phyloP scores from a whole-genome alignment of 768 basidiomycete species.

The Suillus luteus region DNA sequence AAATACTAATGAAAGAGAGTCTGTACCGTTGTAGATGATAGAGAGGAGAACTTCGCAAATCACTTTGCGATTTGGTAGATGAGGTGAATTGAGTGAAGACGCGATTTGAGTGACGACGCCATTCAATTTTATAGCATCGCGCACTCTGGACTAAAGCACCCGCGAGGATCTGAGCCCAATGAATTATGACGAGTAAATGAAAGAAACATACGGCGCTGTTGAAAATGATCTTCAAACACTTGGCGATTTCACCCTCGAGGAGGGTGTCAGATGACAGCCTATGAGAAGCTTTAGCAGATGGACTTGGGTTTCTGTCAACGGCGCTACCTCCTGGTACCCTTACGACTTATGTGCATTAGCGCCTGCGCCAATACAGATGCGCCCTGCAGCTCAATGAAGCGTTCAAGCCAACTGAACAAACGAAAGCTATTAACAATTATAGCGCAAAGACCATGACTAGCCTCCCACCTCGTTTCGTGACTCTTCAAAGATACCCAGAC shows the following conservation, averaged over 20 bases:
- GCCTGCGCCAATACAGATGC: constrained; percentile 82
- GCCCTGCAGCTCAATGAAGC: constrained; percentile 77
- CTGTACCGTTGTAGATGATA: constrained; percentile 64
- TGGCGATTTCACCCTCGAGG: constrained; percentile 87
- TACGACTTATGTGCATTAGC: constrained; percentile 74
- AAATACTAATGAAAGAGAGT: constrained; percentile 67
- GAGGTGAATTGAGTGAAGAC: constrained; percentile 79
- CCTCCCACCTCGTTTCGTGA: constrained; percentile 71
- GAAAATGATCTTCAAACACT: constrained; percentile 82
- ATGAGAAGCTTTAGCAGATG: constrained; percentile 12
- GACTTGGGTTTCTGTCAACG: not conserved
- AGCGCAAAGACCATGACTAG: not conserved
- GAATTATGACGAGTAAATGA: not conserved
- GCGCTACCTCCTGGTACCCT: constrained; percentile 60
- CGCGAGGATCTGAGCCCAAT: constrained; percentile 15
- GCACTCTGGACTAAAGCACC: constrained; percentile 55
- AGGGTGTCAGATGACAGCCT: constrained; percentile 52
- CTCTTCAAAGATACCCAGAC: constrained; percentile 79
- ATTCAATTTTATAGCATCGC: constrained; percentile 73
- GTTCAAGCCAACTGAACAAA: constrained; percentile 69
- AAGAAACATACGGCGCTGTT: constrained; percentile 55
- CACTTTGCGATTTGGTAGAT: constrained; percentile 75
- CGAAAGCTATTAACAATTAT: constrained; percentile 20
- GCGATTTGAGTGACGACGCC: constrained; percentile 78
- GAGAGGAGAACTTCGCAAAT: constrained; percentile 80